Evolutionary conservation across 768 basidiomycete species (phyloP).

Genomic region (Mycena kentingensis): DNA sequence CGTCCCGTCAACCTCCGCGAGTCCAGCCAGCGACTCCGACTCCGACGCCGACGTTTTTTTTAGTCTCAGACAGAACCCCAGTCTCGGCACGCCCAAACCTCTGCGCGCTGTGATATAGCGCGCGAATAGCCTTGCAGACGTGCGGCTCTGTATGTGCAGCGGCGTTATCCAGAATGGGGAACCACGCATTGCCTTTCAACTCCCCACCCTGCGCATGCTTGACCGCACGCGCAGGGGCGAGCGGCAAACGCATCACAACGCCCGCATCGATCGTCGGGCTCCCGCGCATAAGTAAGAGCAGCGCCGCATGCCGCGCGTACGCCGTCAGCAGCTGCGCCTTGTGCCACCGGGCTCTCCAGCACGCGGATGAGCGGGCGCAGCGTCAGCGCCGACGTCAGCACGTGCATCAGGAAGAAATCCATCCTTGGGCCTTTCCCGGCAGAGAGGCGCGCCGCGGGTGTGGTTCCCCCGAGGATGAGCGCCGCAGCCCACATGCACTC

Average conservation of each 20-base stretch:
- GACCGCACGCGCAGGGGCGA: constrained; percentile 2
- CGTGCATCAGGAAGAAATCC: constrained; percentile 63
- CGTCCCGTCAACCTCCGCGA: constrained; percentile 51
- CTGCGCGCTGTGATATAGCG: constrained; percentile 49
- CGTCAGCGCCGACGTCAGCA: constrained; percentile 55
- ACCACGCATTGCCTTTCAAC: constrained; percentile 49
- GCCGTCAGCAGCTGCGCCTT: constrained; percentile 50
- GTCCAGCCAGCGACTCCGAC: too few species aligned
- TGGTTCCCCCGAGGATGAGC: constrained; percentile 43
- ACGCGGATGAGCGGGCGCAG: constrained; percentile 43
- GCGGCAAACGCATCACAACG: constrained; percentile 48
- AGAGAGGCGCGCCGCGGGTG: constrained; percentile 8
- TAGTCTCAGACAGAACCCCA: constrained; percentile 42
- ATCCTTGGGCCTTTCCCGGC: constrained; percentile 52
- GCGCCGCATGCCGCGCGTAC: constrained; percentile 40
- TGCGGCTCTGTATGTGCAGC: constrained; percentile 56
- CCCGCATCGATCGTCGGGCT: constrained; percentile 53
- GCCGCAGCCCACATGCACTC: constrained; percentile 53
- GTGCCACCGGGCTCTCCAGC: constrained; percentile 33
- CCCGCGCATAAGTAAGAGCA: constrained; percentile 45
- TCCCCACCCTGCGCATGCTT: constrained; percentile 40
- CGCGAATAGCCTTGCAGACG: constrained; percentile 50
- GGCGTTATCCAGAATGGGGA: constrained; percentile 42
- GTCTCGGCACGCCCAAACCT: constrained; percentile 45
- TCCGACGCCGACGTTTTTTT: too few species aligned